Evolutionary conservation across 148 eudicot species (phyloP).

Genomic region (Amaranthus hypochondriacus): DNA sequence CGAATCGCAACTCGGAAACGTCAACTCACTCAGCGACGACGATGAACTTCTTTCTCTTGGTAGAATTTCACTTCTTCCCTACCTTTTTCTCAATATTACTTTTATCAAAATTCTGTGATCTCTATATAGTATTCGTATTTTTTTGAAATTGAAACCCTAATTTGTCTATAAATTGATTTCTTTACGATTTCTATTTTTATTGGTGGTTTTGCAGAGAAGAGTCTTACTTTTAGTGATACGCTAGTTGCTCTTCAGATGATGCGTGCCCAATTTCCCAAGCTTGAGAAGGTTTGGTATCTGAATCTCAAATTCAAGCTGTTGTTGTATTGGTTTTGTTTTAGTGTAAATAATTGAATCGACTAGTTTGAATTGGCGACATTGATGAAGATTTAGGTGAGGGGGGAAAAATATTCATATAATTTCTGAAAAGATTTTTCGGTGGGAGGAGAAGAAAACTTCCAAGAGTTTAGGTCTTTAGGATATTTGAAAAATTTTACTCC

Average conservation of each 20-base stretch:
- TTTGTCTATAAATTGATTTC: background rate
- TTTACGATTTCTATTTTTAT: background rate
- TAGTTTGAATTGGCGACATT: too few species aligned
- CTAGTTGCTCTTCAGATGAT: slow-evolving; percentile 80
- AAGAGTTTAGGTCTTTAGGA: too few species aligned
- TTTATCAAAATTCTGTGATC: background rate
- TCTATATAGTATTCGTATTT: background rate
- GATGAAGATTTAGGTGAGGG: too few species aligned
- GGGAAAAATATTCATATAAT: too few species aligned
- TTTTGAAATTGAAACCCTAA: background rate
- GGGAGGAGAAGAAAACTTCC: too few species aligned
- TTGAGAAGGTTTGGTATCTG: slow-evolving; percentile 49
- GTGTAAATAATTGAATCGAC: background rate
- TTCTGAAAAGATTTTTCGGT: too few species aligned
- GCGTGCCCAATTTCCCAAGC: slow-evolving; percentile 85
- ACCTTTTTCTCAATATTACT: background rate
- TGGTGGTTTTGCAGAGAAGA: slow-evolving; percentile 42
- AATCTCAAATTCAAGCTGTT: background rate
- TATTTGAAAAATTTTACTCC: too few species aligned
- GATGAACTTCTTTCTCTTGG: slow-evolving; percentile 25
- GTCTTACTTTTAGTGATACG: slow-evolving; percentile 77
- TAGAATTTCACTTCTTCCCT: background rate
- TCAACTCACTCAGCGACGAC: slow-evolving; percentile 11
- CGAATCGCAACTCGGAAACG: slow-evolving; percentile 12
- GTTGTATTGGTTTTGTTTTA: background rate